Percentiles rank a stretch among this genome's conserved stretches.
Evolutionary conservation across 179 eudicot species (phyloP).

Genomic region (Spinacia oleracea): DNA sequence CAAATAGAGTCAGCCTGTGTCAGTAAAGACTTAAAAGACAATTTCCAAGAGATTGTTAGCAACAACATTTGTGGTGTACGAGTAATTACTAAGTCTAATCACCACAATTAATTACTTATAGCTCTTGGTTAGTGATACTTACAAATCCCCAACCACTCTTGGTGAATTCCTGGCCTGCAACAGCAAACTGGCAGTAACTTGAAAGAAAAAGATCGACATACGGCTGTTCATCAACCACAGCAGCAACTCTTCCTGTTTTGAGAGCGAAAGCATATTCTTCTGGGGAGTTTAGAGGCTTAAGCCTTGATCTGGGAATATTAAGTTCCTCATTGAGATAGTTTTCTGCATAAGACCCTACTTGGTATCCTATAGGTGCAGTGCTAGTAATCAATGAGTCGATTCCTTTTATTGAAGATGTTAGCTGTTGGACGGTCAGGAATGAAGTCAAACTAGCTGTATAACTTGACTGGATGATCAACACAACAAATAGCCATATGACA

Average conservation of each 20-base stretch:
- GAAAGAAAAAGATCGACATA: constrained; percentile 62
- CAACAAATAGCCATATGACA: constrained; percentile 70
- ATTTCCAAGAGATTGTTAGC: neutral
- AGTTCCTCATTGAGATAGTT: constrained; percentile 53
- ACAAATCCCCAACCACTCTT: constrained; percentile 60
- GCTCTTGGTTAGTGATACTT: constrained; percentile 26
- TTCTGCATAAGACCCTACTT: constrained; percentile 64
- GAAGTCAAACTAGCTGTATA: constrained; percentile 78
- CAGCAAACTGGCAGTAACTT: constrained; percentile 44
- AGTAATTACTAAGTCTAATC: neutral
- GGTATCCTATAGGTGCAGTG: constrained; percentile 47
- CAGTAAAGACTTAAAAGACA: neutral
- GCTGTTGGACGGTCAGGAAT: constrained; percentile 61
- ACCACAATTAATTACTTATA: neutral
- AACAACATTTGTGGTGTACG: neutral
- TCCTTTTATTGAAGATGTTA: constrained; percentile 55
- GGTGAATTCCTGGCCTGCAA: constrained; percentile 63
- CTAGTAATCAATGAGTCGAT: constrained; percentile 52
- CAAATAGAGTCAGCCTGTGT: neutral
- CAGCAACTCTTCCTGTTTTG: constrained; percentile 50
- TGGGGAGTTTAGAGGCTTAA: constrained; percentile 39
- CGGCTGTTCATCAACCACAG: constrained; percentile 66
- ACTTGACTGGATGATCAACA: constrained; percentile 62
- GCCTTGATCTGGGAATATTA: constrained; percentile 49
- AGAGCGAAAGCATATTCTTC: constrained; percentile 51